Conservation (phyloP, 768 basidiomycete species). For the Chalciporus pseudorubinellus region DNA sequence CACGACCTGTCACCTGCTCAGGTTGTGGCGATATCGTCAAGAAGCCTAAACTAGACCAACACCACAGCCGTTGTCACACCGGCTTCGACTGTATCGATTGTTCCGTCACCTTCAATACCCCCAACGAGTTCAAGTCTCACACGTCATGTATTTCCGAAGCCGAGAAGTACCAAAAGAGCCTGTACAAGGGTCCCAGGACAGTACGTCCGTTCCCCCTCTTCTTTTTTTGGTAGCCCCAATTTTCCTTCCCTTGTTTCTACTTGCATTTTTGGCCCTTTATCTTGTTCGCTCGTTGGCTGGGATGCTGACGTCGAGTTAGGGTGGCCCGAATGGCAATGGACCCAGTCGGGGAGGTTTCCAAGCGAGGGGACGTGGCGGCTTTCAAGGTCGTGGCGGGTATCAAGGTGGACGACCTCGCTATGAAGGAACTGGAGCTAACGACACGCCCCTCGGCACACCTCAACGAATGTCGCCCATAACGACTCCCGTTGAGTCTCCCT, state of each 20-base stretch:
- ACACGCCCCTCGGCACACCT: conserved; percentile 67
- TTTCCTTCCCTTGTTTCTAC: background rate
- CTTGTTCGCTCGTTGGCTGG: too few species aligned
- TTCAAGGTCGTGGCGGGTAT: conserved; percentile 21
- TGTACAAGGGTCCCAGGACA: conserved; percentile 78
- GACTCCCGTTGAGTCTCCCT: conserved; percentile 13
- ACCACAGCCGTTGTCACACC: conserved; percentile 54
- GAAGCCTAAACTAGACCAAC: conserved; percentile 90
- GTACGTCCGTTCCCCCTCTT: conserved; percentile 9
- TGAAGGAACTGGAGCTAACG: conserved; percentile 61
- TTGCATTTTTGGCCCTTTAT: too few species aligned
- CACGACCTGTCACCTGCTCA: too few species aligned
- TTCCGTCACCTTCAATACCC: conserved; percentile 75
- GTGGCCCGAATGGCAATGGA: conserved; percentile 19
- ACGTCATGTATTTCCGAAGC: conserved; percentile 87
- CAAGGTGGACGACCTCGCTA: conserved; percentile 25
- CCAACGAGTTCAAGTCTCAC: conserved; percentile 76
- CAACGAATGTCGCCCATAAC: conserved; percentile 45
- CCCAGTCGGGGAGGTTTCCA: conserved; percentile 10
- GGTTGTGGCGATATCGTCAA: conserved; percentile 86
- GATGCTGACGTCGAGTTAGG: background rate
- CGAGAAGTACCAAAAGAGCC: conserved; percentile 86
- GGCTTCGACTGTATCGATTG: conserved; percentile 88
- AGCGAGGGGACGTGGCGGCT: conserved; percentile 35
- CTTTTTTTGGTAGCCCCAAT: too few species aligned